Base-by-base conservation (phyloP, 192 early-diverging fungal species). In the Linnemannia zychae region DNA sequence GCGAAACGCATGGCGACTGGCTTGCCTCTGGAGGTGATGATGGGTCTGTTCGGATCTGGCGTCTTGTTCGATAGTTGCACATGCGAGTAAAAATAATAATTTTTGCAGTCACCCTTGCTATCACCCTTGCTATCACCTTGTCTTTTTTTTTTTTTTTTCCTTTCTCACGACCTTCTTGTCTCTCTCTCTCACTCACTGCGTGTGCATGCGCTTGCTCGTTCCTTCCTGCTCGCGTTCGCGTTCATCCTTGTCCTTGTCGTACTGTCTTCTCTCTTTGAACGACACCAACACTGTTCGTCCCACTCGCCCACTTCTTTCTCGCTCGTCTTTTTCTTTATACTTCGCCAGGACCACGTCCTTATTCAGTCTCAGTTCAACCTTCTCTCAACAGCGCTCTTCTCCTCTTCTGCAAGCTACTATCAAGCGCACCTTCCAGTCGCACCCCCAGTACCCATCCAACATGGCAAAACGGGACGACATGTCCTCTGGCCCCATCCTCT, bases 1-100 rank as follows among this genome's bases (percentile, higher is more conserved):
- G 84, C 24, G 88, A 90, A n/a, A 86, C 81, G 9, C 89, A 94
- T 73, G 85, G 87, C 9, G 89, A 94, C 57, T 92, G 94, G 90
- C 84, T 99, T 44, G 95, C 96, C 7, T 94, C 96, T 7, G 94
- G 91, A n/a, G 98, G 98, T 7, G 98, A 99, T 86, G 98, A 99
- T 90, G 93, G 94, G 22, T 79, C 91, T 48, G 92, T 98, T 7
- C 90, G 95, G 33, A 94, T 99, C 36, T 99, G 98, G 98, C 79
- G 88, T 34, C 77, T 92, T 53, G 75, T 89, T 34, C 57, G 67
- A 33, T 77, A 80, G 28, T 87, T 11, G 13, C 37, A 2, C 37
- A 36, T 40, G 36, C 18, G 38, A 31, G 36, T 68, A 33, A n/a
- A 53, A 9, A 24, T 20, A 50, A 50, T 20, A 18, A 50, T 50